phyloP scores from a whole-genome alignment of 2,329 filamentous ascomycete species.

The Metarhizium brunneum region DNA sequence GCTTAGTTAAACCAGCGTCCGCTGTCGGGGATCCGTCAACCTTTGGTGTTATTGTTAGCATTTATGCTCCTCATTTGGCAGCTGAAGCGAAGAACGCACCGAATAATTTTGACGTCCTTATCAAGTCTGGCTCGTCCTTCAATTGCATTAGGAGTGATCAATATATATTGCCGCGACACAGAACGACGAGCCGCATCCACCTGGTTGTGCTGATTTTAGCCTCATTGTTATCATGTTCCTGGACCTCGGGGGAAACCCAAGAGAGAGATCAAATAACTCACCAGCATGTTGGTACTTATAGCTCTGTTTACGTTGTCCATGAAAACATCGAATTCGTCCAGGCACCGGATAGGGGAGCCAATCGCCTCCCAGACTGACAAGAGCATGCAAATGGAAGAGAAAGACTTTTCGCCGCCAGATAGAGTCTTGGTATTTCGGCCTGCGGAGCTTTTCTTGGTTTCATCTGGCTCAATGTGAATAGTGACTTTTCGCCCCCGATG shows the following conservation, averaged over 20 bases:
- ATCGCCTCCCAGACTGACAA: conserved; percentile 96
- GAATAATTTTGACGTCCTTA: conserved; percentile 70
- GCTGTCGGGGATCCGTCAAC: conserved; percentile 50
- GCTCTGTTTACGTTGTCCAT: conserved; percentile 97
- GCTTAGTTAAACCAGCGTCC: conserved; percentile 25
- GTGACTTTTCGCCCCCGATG: conserved; percentile 67
- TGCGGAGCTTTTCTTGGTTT: conserved; percentile 57
- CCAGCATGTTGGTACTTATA: conserved; percentile 88
- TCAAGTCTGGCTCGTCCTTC: conserved; percentile 46
- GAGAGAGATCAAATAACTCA: conserved; percentile 32
- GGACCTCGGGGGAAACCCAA: not conserved
- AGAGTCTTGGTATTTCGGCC: conserved; percentile 85
- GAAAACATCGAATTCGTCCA: conserved; percentile 98
- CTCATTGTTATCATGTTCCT: not conserved
- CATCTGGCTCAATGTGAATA: conserved; percentile 64
- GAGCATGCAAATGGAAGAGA: conserved; percentile 90
- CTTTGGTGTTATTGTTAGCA: conserved; percentile 21
- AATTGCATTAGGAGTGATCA: conserved; percentile 91
- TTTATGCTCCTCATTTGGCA: not conserved
- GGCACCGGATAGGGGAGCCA: conserved; percentile 85
- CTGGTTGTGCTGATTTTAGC: conserved; percentile 29
- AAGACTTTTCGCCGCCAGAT: conserved; percentile 95
- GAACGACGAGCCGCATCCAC: conserved; percentile 77
- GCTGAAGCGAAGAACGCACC: conserved; percentile 32
- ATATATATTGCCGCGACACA: conserved; percentile 86